Evolutionary conservation across 192 early-diverging fungal genomes (phyloP), one percentile per base, ranked within the genome.

Genomic region (Coemansia sp.): DNA sequence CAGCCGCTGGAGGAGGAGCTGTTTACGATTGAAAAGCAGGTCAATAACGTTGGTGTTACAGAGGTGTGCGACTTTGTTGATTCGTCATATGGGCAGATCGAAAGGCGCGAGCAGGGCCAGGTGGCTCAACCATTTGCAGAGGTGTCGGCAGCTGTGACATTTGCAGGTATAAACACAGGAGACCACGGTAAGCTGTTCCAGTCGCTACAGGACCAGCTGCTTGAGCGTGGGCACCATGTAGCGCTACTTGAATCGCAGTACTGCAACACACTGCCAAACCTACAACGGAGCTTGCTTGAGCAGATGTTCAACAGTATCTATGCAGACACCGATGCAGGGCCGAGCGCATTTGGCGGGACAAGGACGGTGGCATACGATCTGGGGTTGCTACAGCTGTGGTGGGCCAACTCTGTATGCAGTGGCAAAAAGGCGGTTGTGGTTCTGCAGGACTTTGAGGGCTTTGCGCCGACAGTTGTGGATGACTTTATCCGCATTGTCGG

Each of bases 381-480:
- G 77, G 61, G 86, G 39, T 68, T 88, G 37, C 76, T 94, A 22
- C 73, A 76, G 50, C 68, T 85, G 48, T 92, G 91, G 92, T 89
- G 89, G 64, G 71, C 62, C 5, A 54, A 62, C 48, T 24, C 43
- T 3, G 11, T 7, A 10, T 5, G 39, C 21, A 38, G 56, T 17
- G 37, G 49, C 48, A 69, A 48, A 12, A 64, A 65, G 11, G 45
- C 93, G 2, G 89, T 94, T 3, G 69, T 94, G 22, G 87, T 94
- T 27, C 63, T 97, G 50, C 89, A 94, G 62, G 93, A 97, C 66
- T 92, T 94, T 77, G 94, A 97, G 66, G 83, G 88, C 43, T 94
- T 97, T 57, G 82, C 86, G 35, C 82, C 87, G 6, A 65, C 67
- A 12, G 78, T 93, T 0, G 83, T 94, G 5, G 85, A 92, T 58